phyloP scores from a whole-genome alignment of 306 rosid genomes.

The Inga laurina region DNA sequence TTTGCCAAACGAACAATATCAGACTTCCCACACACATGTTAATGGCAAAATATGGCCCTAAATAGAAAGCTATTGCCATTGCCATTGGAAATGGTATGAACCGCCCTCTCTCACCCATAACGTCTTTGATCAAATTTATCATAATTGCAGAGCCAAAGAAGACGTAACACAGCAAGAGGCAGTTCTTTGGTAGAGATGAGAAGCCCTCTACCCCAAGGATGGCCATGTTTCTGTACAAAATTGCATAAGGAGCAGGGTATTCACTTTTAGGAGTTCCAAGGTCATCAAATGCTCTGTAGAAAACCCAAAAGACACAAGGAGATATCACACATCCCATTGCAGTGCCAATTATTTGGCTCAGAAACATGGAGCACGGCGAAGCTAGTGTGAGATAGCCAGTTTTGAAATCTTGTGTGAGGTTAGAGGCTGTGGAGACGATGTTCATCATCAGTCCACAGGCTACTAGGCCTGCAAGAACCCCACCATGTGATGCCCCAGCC shows the following conservation, averaged over 20 bases:
- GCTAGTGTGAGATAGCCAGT: slow-evolving; percentile 55
- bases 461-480: slow-evolving; percentile 49
- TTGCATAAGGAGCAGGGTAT: slow-evolving; percentile 47
- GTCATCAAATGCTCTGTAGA: slow-evolving; percentile 53
- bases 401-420: slow-evolving; percentile 54
- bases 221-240: slow-evolving; percentile 54
- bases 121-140: slow-evolving; percentile 42
- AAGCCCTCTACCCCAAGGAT: slow-evolving; percentile 47
- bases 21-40: slow-evolving; percentile 62
- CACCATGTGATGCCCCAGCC: slow-evolving; percentile 56
- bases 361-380: slow-evolving; percentile 55
- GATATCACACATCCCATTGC: slow-evolving; percentile 51
- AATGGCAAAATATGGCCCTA: slow-evolving; percentile 55
- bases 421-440: slow-evolving; percentile 55
- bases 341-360: slow-evolving; percentile 56
- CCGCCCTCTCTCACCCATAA: slow-evolving; percentile 45
- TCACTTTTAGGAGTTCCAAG: slow-evolving; percentile 42
- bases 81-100: slow-evolving; percentile 59
- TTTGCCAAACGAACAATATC: slow-evolving; percentile 47
- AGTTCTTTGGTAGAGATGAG: slow-evolving; percentile 40
- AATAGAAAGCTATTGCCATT: slow-evolving; percentile 57
- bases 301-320: slow-evolving; percentile 55
- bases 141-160: slow-evolving; percentile 40
- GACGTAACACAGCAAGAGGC: slow-evolving; percentile 47
- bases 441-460: slow-evolving; percentile 66